Conservation (phyloP, 1,284 basidiomycete species). For the Ganoderma lucidum region DNA sequence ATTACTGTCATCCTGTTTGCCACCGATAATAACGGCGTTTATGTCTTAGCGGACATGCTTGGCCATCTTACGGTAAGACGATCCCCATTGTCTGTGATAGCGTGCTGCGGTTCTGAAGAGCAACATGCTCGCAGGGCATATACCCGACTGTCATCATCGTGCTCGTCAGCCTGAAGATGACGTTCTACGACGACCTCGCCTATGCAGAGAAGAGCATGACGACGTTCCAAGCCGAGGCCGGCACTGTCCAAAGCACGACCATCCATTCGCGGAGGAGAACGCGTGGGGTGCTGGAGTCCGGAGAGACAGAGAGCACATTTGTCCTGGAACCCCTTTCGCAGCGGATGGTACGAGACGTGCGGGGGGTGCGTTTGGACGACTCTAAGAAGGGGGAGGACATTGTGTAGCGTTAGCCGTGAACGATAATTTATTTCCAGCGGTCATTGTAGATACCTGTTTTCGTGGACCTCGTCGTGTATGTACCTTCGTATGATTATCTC, state of each 20-base stretch:
- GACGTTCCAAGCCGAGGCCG: not conserved
- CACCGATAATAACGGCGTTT: slow-evolving; percentile 11
- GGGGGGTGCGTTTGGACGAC: not conserved
- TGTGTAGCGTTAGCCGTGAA: not conserved
- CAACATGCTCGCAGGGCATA: slow-evolving; percentile 13
- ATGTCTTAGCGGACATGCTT: slow-evolving; percentile 15
- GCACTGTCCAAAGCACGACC: not conserved
- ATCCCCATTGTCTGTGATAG: not conserved
- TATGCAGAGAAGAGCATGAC: not conserved
- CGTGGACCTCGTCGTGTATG: not conserved
- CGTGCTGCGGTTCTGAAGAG: not conserved
- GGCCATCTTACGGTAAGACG: slow-evolving; percentile 13
- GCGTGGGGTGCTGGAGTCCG: not conserved
- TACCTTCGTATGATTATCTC: too few relatives aligned
- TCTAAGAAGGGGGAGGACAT: not conserved
- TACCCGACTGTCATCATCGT: slow-evolving; percentile 22
- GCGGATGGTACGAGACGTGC: not conserved
- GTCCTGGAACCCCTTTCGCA: not conserved
- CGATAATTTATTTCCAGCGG: not conserved
- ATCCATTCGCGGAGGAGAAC: not conserved
- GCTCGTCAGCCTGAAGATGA: slow-evolving; percentile 20
- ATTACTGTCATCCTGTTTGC: slow-evolving; percentile 10
- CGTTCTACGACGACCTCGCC: slow-evolving; percentile 12
- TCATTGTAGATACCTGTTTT: not conserved
- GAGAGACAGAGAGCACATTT: not conserved